Conservation (phyloP, 306 rosid genomes). For the Acacia confusa region DNA sequence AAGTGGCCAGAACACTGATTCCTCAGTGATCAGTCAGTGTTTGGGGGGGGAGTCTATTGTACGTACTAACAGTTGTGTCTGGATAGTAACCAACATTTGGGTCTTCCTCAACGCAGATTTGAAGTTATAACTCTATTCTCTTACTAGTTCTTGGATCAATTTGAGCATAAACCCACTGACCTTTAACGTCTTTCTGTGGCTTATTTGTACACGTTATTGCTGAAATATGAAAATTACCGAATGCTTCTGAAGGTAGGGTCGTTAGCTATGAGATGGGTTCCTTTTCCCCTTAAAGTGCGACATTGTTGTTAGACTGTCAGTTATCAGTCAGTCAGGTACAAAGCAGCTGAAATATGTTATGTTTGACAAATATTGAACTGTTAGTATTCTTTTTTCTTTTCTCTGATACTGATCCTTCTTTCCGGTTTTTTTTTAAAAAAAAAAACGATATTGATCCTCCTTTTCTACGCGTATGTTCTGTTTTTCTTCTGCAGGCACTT, state of each 20-base stretch:
- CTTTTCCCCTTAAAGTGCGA: background rate
- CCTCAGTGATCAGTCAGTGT: background rate
- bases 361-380: background rate
- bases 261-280: background rate
- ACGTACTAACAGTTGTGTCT: background rate
- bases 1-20: background rate
- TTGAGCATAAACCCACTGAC: background rate
- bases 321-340: background rate
- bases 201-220: background rate
- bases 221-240: slow-evolving; percentile 1
- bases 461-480: background rate
- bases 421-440: background rate
- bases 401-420: slow-evolving; percentile 16
- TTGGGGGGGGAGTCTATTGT: too few relatives aligned
- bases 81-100: background rate
- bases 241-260: background rate
- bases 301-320: background rate
- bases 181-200: background rate
- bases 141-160: background rate
- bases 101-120: background rate
- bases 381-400: background rate
- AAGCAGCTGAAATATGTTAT: background rate
- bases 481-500: slow-evolving; percentile 71
- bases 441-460: background rate
- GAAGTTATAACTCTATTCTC: background rate